These are phyloP conservation scores for Ceratobasidium sp. DNA, from an alignment of 1,284 basidiomycete genomes.

Conservation along the genomic window DNA sequence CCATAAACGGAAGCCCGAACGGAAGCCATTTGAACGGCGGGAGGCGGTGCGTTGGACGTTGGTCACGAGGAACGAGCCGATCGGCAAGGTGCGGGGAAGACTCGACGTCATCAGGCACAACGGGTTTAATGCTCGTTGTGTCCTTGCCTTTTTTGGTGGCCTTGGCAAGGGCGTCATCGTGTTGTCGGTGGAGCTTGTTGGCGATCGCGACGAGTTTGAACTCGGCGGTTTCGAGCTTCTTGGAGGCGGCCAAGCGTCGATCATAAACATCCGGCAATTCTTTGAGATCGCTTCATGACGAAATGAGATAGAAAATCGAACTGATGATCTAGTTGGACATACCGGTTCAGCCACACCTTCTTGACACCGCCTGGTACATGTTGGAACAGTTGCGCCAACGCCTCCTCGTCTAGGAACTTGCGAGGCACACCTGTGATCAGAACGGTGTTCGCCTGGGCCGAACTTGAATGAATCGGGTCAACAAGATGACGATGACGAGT, in stretches of 20 bases:
- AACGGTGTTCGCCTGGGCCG: constrained; percentile 81
- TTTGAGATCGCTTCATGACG: constrained; percentile 62
- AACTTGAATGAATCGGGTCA: constrained; percentile 70
- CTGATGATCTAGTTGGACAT: constrained; percentile 46
- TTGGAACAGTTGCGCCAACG: constrained; percentile 72
- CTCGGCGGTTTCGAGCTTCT: constrained; percentile 75
- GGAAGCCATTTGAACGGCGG: constrained; percentile 68
- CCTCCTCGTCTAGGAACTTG: constrained; percentile 71
- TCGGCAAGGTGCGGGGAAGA: constrained; percentile 60
- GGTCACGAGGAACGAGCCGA: constrained; percentile 67
- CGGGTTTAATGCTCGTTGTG: constrained; percentile 33
- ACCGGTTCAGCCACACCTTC: constrained; percentile 79
- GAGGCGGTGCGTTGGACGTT: constrained; percentile 72
- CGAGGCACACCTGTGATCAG: constrained; percentile 80
- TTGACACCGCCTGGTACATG: constrained; percentile 84
- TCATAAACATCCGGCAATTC: constrained; percentile 74
- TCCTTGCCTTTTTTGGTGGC: constrained; percentile 51
- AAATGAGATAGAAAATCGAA: not conserved
- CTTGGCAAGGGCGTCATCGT: constrained; percentile 52
- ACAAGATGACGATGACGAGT: constrained; percentile 79
- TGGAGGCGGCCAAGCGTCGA: constrained; percentile 68
- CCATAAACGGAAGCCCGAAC: constrained; percentile 73
- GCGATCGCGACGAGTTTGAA: constrained; percentile 71
- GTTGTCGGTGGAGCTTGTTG: constrained; percentile 58
- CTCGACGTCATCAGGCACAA: constrained; percentile 49